Evolutionary conservation across 1,284 basidiomycete species (phyloP).

Genomic region (Cryptococcus wingfieldii): DNA sequence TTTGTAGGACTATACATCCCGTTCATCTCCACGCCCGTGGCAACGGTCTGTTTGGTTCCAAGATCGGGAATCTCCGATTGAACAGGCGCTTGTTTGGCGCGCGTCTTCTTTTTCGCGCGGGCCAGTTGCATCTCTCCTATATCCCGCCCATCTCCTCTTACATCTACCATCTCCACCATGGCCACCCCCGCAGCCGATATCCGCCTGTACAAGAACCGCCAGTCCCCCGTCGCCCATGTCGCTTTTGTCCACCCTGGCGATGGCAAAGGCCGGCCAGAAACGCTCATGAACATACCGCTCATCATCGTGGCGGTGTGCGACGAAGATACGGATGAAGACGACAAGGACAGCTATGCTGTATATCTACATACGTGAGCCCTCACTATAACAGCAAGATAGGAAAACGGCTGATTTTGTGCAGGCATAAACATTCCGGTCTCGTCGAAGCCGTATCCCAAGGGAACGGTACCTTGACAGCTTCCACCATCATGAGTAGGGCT

Average conservation of each 20-base stretch:
- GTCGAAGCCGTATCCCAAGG: constrained; percentile 18
- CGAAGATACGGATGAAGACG: constrained; percentile 13
- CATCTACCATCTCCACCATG: not conserved
- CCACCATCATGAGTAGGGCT: constrained; percentile 17
- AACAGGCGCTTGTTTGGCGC: not conserved
- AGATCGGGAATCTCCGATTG: not conserved
- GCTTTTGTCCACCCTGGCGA: constrained; percentile 26
- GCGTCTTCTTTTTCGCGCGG: too few species aligned
- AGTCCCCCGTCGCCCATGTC: constrained; percentile 15
- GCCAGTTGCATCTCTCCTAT: too few species aligned
- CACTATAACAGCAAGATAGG: not conserved
- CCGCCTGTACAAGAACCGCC: constrained; percentile 14
- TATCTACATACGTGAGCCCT: constrained; percentile 22
- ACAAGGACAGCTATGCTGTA: constrained; percentile 8
- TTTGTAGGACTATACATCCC: too few species aligned
- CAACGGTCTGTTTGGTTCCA: too few species aligned
- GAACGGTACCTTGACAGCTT: constrained; percentile 15
- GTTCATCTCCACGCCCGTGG: too few species aligned
- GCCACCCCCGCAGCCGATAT: constrained; percentile 7
- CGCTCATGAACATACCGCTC: constrained; percentile 25
- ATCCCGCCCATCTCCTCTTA: not conserved
- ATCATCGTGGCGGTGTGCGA: constrained; percentile 10
- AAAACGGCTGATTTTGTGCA: constrained; percentile 1
- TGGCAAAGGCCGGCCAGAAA: constrained; percentile 9
- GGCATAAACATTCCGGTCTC: constrained; percentile 20